Conservation (phyloP, 208 protist species). For the Trichomonas vaginalis region DNA sequence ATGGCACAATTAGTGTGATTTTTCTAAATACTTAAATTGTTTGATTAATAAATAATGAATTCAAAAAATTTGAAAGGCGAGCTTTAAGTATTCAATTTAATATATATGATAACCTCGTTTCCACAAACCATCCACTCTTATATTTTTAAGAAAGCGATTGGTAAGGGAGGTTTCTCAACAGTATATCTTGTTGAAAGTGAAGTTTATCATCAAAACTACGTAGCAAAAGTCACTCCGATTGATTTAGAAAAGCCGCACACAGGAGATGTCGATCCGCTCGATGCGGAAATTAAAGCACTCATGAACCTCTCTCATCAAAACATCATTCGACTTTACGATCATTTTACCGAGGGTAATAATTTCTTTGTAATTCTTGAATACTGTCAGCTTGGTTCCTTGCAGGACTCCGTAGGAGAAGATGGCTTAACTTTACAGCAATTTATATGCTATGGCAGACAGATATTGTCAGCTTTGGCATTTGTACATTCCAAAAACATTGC, state of each 20-base stretch:
- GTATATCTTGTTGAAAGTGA: background rate
- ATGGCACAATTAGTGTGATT: background rate
- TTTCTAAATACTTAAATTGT: background rate
- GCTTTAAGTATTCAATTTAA: background rate
- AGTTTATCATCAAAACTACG: background rate
- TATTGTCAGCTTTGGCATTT: background rate
- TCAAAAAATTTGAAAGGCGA: background rate
- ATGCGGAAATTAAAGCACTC: background rate
- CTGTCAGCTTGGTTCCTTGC: background rate
- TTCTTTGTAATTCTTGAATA: background rate
- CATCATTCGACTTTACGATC: background rate
- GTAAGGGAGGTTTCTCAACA: background rate
- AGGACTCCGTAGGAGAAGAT: background rate
- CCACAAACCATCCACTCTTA: background rate
- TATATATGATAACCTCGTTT: background rate
- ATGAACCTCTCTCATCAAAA: background rate
- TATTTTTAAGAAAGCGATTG: background rate
- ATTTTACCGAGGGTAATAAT: background rate
- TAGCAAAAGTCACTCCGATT: background rate
- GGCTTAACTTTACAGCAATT: background rate
- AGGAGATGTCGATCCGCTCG: background rate
- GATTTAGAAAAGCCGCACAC: too few species aligned
- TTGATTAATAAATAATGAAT: background rate
- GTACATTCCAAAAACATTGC: too few species aligned
- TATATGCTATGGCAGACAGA: background rate